Base-by-base conservation (phyloP, 2,329 filamentous ascomycete species). In the Exophiala spinifera region DNA sequence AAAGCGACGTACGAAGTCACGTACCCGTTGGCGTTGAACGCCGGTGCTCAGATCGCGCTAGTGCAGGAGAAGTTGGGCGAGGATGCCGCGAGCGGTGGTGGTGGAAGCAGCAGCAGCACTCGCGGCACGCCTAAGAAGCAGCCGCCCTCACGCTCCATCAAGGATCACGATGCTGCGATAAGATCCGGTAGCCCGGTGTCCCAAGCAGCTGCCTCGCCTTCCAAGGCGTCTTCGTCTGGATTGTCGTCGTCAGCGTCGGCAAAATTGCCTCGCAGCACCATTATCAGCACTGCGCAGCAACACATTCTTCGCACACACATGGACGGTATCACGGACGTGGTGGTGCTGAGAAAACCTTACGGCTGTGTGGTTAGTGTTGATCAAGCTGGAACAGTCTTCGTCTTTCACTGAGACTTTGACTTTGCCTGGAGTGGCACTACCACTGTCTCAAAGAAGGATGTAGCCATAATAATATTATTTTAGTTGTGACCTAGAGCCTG, bases 291-390 rank as follows among this genome's bases (percentile, higher is more conserved):
- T 61, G 88, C 95, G 72, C 91, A 96, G 69, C 89, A 95, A 69
- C 84, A 90, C 71, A 70, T 99, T 63, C 74, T 97, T 53, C 87
- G 85, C 68, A 89, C 87, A 55, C 94, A 99, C 72, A 71, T 96
- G 65, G 94, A 99, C 72, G 85, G 85, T 3, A 85, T 99, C 55
- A 81, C 88, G 66, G 92, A 97, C 72, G 85, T 96, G 62, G 87
- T 87, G n/a, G 74, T 97, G 66, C 71, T 99, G 63, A 90, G 96
- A 74, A 79, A 83, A 61, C 94, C 94, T 20, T 96, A 95, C 70
- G 88, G 87, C 3, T 96, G 97, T 89, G 87, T 91, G 31, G 79
- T 97, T 46, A 95, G 88, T 62, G 91, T 88, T 50, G 94, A 99
- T 76, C 79, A 92, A 64, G 88, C 86, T 36, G 94, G 94, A 0